Evolutionary conservation across 2,329 filamentous ascomycete species (phyloP).

Genomic region (Fonsecaea multimorphosa): DNA sequence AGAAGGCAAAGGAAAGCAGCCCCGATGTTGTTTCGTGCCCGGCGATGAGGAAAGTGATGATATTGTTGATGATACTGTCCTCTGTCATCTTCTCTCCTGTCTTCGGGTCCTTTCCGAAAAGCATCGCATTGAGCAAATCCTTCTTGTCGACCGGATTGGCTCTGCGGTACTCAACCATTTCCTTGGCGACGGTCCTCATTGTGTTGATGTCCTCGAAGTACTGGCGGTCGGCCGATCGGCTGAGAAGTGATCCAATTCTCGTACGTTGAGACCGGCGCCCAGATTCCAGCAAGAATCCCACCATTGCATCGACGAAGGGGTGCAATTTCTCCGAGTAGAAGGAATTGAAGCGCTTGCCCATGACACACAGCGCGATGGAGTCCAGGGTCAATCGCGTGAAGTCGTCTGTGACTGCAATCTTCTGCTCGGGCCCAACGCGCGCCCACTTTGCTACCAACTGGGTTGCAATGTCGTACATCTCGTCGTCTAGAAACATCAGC

Average conservation of each 20-base stretch:
- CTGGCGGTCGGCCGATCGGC: conserved; percentile 22
- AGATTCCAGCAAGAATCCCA: conserved; percentile 64
- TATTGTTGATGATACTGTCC: conserved; percentile 69
- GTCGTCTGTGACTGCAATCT: conserved; percentile 68
- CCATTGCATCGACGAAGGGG: conserved; percentile 73
- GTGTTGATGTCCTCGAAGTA: conserved; percentile 35
- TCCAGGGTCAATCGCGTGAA: conserved; percentile 77
- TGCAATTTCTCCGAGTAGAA: conserved; percentile 73
- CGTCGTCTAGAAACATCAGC: conserved; percentile 25
- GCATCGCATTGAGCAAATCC: conserved; percentile 66
- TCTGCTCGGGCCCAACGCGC: conserved; percentile 58
- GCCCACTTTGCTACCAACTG: conserved; percentile 53
- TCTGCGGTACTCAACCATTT: conserved; percentile 64
- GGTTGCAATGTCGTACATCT: conserved; percentile 45
- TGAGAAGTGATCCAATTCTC: conserved; percentile 48
- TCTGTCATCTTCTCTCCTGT: conserved; percentile 65
- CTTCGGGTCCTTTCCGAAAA: conserved; percentile 66
- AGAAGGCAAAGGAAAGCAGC: conserved; percentile 68
- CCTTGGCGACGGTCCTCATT: conserved; percentile 41
- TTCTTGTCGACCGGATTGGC: conserved; percentile 59
- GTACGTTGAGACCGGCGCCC: conserved; percentile 58
- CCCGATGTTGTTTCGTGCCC: conserved; percentile 75
- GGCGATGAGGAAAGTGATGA: conserved; percentile 66
- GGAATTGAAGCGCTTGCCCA: conserved; percentile 75
- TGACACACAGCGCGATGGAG: conserved; percentile 72